phyloP scores from a whole-genome alignment of 2,329 filamentous ascomycete species.

The Pseudogymnoascus sp. region DNA sequence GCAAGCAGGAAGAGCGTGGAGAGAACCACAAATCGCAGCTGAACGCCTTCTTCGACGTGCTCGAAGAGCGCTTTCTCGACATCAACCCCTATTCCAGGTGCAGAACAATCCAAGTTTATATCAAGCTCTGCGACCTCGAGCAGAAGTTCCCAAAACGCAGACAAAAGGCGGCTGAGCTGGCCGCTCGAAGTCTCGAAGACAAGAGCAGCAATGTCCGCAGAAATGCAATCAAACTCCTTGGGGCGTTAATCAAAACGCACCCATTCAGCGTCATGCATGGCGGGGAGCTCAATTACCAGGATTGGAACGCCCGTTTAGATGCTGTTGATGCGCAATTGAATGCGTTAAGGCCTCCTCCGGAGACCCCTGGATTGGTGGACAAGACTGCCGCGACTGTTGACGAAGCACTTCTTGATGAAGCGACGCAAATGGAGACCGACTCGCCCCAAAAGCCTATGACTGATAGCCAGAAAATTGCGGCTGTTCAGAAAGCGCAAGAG shows the following conservation, averaged over 20 bases:
- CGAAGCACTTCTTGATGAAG: conserved; percentile 74
- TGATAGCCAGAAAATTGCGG: conserved; percentile 68
- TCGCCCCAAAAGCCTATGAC: conserved; percentile 68
- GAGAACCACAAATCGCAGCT: conserved; percentile 94
- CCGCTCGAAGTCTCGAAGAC: conserved; percentile 84
- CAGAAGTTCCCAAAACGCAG: conserved; percentile 91
- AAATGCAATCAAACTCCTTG: conserved; percentile 89
- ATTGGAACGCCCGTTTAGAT: conserved; percentile 78
- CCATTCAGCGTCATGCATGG: conserved; percentile 90
- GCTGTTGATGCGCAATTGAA: conserved; percentile 77
- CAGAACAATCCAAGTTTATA: conserved; percentile 85
- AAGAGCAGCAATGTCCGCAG: conserved; percentile 96
- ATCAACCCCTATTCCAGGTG: conserved; percentile 94
- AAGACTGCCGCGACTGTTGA: conserved; percentile 65
- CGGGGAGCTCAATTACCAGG: conserved; percentile 72
- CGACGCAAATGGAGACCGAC: conserved; percentile 64
- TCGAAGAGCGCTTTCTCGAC: conserved; percentile 93
- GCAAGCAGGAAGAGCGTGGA: conserved; percentile 80
- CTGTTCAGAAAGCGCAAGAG: conserved; percentile 71
- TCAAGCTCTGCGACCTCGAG: conserved; percentile 86
- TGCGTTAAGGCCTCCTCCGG: conserved; percentile 69
- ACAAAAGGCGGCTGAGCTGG: conserved; percentile 79
- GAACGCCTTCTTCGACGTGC: conserved; percentile 91
- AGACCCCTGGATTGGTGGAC: conserved; percentile 62
- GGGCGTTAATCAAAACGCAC: conserved; percentile 83